Percentiles rank a stretch among this genome's conserved stretches.
phyloP scores from a whole-genome alignment of 1,284 basidiomycete species.

The Leucoagaricus sp. region DNA sequence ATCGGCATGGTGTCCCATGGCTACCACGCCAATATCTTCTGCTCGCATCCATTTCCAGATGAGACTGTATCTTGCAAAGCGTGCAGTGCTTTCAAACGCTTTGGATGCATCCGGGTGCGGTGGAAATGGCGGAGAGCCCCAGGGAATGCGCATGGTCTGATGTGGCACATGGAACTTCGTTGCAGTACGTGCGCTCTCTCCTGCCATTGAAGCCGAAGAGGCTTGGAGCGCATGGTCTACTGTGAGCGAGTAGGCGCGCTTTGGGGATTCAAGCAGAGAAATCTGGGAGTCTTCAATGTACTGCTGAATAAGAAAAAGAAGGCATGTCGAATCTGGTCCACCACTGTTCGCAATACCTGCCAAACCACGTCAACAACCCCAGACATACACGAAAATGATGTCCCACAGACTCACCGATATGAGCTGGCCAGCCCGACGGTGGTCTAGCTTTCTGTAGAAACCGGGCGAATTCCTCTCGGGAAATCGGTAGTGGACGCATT shows the following conservation, averaged over 20 bases:
- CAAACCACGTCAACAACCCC: conserved; percentile 2
- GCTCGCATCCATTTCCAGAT: conserved; percentile 53
- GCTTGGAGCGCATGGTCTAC: conserved; percentile 69
- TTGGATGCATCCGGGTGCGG: conserved; percentile 32
- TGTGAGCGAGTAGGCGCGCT: conserved; percentile 56
- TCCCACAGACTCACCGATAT: conserved; percentile 36
- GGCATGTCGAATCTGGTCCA: conserved; percentile 76
- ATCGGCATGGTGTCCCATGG: conserved; percentile 74
- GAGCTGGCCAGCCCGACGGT: conserved; percentile 39
- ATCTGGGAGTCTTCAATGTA: conserved; percentile 27
- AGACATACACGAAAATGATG: background rate
- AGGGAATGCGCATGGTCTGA: conserved; percentile 48
- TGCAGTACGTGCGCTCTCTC: conserved; percentile 45
- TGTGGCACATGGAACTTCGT: conserved; percentile 47
- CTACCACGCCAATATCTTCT: conserved; percentile 43
- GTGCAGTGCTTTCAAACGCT: conserved; percentile 55
- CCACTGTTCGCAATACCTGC: conserved; percentile 76
- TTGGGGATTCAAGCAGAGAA: conserved; percentile 19
- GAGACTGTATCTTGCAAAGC: conserved; percentile 56
- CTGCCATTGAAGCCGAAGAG: conserved; percentile 55
- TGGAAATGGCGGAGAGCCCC: conserved; percentile 56
- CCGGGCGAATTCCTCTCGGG: conserved; percentile 41
- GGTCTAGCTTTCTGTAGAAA: conserved; percentile 41
- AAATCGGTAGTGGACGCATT: conserved; percentile 14
- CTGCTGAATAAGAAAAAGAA: conserved; percentile 63